Base-by-base conservation (phyloP, 345 rosid species). In the Salix udensis region DNA sequence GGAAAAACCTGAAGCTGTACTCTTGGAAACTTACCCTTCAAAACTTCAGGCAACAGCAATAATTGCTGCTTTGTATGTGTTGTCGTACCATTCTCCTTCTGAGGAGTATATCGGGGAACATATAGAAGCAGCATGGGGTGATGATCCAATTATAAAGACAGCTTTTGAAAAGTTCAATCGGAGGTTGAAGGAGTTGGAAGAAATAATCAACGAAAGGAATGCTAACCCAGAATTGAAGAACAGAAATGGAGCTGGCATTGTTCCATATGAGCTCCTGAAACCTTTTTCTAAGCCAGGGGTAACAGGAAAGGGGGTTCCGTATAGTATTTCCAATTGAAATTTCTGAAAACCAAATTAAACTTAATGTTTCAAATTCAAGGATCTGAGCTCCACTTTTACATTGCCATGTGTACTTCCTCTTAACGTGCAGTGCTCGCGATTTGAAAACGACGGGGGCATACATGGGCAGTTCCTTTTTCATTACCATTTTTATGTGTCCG, bases 101-200 rank as follows among this genome's bases (percentile, higher is more conserved):
- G 94, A 90, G 77, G 86, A 88, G 1, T 92, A 89, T 71, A 85
- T 92, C 16, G 97, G 93, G 34, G 82, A 89, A 71, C 77, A 90
- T 67, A 90, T 87, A 73, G 75, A 86, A 0, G 71, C 72, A 0
- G 87, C 89, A 40, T 92, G 94, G 94, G 89, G 90, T 0, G 67
- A 75, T 0, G 97, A 90, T 77, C 68, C 66, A 69, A 81, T 2
- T 11, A 81, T 89, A 1, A 67, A 80, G 75, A 58, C 68, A 14
- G 88, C 88, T 18, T 90, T 92, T n/a, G 37, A 72, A 67, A 81
- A 77, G 46, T 92, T 92, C 39, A 88, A 88, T 9, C 74, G 83
- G 71, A 88, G 71, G 23, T 73, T 92, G n/a, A 61, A 34, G 0
- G 81, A 86, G 82, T 84, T 89, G 9, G 97, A 90, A 75, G 72